A percentile compares a stretch with the other conserved stretches of the same genome.
Conservation (phyloP, 2,329 filamentous ascomycete genomes). For the Sclerotinia glacialis region DNA sequence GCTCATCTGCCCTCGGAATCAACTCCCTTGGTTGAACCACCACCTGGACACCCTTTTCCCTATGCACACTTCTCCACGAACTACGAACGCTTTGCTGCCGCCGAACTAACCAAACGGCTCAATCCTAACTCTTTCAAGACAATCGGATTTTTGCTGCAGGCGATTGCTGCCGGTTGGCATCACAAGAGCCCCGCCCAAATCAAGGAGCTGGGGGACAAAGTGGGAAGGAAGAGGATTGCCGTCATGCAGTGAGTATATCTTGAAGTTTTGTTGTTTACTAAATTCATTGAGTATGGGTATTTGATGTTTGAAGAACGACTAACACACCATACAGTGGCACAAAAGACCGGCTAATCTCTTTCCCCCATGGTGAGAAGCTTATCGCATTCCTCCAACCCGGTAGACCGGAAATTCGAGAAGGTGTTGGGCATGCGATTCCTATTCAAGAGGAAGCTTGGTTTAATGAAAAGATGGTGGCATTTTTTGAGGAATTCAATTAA, state of each 20-base stretch:
- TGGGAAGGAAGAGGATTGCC: slow-evolving; percentile 72
- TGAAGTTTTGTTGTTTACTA: neutral
- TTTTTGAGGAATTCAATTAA: slow-evolving; percentile 10
- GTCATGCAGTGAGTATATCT: slow-evolving; percentile 57
- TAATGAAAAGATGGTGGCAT: slow-evolving; percentile 46
- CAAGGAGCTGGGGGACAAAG: slow-evolving; percentile 58
- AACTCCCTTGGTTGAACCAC: slow-evolving; percentile 43
- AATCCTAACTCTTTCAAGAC: slow-evolving; percentile 59
- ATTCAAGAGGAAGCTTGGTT: slow-evolving; percentile 71
- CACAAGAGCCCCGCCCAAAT: slow-evolving; percentile 68
- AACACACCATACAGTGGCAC: slow-evolving; percentile 48
- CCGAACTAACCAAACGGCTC: slow-evolving; percentile 70
- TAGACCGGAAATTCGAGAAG: slow-evolving; percentile 61
- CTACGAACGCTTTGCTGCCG: slow-evolving; percentile 77
- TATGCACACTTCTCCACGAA: slow-evolving; percentile 67
- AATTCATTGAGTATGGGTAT: neutral
- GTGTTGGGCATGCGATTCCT: slow-evolving; percentile 71
- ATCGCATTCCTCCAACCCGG: slow-evolving; percentile 62
- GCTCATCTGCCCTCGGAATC: slow-evolving; percentile 45
- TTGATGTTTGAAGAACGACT: neutral
- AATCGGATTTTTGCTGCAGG: slow-evolving; percentile 71
- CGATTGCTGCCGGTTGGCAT: slow-evolving; percentile 77
- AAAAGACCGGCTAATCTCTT: slow-evolving; percentile 72
- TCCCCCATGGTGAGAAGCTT: slow-evolving; percentile 66
- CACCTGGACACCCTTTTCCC: slow-evolving; percentile 30